phyloP scores from a whole-genome alignment of 202 grass and related monocot genomes.

The Brachypodium distachyon region DNA sequence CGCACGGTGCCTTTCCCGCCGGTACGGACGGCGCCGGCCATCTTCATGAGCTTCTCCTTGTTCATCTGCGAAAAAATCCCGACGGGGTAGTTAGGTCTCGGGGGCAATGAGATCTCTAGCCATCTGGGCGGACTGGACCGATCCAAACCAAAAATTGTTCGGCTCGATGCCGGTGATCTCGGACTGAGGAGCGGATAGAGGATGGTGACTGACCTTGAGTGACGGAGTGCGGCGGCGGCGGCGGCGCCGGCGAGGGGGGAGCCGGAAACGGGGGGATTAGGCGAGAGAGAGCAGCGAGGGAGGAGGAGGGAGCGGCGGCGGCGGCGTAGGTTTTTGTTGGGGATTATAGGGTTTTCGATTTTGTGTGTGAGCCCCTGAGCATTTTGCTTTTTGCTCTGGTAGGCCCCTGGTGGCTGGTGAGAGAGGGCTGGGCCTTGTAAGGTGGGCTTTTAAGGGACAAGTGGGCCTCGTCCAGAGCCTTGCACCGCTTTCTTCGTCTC shows the following conservation, averaged over 20 bases:
- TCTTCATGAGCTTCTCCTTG: constrained; percentile 76
- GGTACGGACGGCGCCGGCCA: constrained; percentile 73
- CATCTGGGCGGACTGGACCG: background rate
- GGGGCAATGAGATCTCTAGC: background rate
- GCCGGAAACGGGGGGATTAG: background rate
- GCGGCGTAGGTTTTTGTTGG: constrained; percentile 6
- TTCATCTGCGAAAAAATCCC: constrained; percentile 40
- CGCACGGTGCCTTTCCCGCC: constrained; percentile 66
- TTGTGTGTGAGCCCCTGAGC: background rate
- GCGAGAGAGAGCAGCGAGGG: background rate
- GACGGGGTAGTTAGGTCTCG: background rate
- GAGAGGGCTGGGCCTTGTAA: background rate
- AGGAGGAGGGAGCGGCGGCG: constrained; percentile 3
- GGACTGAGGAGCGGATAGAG: background rate
- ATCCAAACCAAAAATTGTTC: background rate
- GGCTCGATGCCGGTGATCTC: background rate
- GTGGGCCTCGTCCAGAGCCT: no score
- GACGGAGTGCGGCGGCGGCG: background rate
- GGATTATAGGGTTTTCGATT: constrained; percentile 38
- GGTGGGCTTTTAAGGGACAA: no score
- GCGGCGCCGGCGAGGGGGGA: background rate
- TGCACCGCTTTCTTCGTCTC: no score
- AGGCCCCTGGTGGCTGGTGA: background rate
- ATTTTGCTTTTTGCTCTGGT: background rate
- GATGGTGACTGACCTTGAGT: constrained; percentile 29